Percentiles rank a stretch among this genome's conserved stretches.
These are phyloP conservation scores for Artemisia tridentata DNA, from an alignment of 129 eudicot genomes.

Conservation along the genomic window DNA sequence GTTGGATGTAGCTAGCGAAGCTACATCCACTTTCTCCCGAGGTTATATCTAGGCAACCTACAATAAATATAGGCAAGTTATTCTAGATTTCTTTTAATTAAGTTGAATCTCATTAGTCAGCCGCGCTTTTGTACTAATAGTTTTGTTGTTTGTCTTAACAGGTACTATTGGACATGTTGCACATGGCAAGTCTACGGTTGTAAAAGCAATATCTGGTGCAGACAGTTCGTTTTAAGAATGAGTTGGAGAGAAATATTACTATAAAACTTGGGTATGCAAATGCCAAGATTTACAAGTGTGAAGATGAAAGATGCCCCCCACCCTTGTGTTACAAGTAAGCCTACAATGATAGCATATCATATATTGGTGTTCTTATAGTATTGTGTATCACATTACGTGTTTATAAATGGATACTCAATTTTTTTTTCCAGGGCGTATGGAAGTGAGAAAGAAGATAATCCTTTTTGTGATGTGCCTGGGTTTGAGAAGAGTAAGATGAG, in stretches of 20 bases:
- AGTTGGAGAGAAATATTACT: constrained; percentile 88
- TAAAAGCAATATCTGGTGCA: constrained; percentile 17
- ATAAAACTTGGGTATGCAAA: constrained; percentile 95
- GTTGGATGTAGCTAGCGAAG: too few species aligned
- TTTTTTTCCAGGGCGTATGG: constrained; percentile 75
- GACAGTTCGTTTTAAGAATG: constrained; percentile 95
- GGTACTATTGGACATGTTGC: too few species aligned
- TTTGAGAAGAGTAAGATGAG: constrained; percentile 85
- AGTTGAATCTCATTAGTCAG: too few species aligned
- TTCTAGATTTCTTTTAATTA: too few species aligned
- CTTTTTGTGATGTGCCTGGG: constrained; percentile 42
- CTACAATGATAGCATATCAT: background rate
- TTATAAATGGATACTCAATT: background rate
- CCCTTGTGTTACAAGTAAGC: constrained; percentile 91
- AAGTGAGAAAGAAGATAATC: constrained; percentile 11
- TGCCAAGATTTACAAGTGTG: constrained; percentile 89
- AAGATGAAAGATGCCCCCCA: constrained; percentile 82
- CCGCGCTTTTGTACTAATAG: too few species aligned
- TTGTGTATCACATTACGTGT: background rate
- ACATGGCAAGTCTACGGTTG: too few species aligned
- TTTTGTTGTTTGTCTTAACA: too few species aligned
- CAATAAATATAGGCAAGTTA: too few species aligned
- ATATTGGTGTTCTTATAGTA: background rate
- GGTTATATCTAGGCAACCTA: too few species aligned
- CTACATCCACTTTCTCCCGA: too few species aligned